phyloP scores from a whole-genome alignment of 306 rosid genomes.

The Citrullus colocynthis region DNA sequence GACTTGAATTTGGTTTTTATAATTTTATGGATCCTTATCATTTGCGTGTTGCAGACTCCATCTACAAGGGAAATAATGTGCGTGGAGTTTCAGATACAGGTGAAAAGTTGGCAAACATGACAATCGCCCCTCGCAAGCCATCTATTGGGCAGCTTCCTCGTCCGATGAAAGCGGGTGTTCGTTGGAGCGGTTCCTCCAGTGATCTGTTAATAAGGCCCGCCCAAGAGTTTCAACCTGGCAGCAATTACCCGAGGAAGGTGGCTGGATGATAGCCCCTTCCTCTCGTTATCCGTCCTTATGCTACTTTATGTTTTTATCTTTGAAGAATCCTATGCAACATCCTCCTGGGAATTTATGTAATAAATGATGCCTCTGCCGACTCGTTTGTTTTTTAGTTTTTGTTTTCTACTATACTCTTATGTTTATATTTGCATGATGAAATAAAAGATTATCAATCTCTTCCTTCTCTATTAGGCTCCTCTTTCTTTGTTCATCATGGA shows the following conservation, averaged over 20 bases:
- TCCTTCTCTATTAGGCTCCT: not conserved
- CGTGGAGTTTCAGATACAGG: conserved; percentile 61
- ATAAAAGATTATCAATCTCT: not conserved
- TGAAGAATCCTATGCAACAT: not conserved
- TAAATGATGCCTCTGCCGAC: not conserved
- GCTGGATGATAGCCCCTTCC: conserved; percentile 36
- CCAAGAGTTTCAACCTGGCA: conserved; percentile 44
- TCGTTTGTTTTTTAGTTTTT: not conserved
- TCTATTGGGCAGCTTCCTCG: conserved; percentile 37
- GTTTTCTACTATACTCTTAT: not conserved
- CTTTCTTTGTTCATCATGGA: not conserved
- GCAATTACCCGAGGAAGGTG: conserved; percentile 53
- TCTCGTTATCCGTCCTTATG: not conserved
- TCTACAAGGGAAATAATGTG: conserved; percentile 36
- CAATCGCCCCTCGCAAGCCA: conserved; percentile 39
- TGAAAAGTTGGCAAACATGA: conserved; percentile 67
- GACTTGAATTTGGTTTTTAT: not conserved
- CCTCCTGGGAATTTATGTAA: not conserved
- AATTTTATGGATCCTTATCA: not conserved
- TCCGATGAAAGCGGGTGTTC: conserved; percentile 80
- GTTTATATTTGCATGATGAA: not conserved
- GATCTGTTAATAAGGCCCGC: conserved; percentile 43
- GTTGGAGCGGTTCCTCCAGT: conserved; percentile 59
- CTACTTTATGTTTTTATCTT: not conserved
- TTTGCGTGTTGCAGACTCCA: conserved; percentile 25